These are phyloP conservation scores for Bimuria novae-zelandiae DNA, from an alignment of 2,329 filamentous ascomycete genomes.

Conservation along the genomic window DNA sequence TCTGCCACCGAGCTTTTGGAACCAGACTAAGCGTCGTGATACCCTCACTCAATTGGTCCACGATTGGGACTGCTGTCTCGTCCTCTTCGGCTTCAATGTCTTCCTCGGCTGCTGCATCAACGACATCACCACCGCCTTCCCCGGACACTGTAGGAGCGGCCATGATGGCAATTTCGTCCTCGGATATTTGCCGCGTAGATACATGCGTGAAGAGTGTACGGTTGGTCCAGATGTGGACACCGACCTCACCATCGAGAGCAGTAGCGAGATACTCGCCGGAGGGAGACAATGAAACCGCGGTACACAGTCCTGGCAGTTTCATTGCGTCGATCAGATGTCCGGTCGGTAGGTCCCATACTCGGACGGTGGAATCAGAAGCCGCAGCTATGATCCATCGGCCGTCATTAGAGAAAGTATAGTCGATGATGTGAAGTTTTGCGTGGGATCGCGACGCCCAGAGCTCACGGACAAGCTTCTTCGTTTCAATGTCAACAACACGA, in stretches of 20 bases:
- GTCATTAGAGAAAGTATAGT: constrained; percentile 77
- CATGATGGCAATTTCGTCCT: constrained; percentile 70
- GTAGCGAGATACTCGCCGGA: constrained; percentile 96
- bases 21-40: constrained; percentile 89
- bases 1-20: constrained; percentile 92
- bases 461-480: constrained; percentile 87
- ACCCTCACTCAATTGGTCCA: constrained; percentile 80
- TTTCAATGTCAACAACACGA: constrained; percentile 86
- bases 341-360: constrained; percentile 94
- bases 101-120: constrained; percentile 76
- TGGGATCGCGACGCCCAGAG: constrained; percentile 70
- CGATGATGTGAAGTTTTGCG: constrained; percentile 38
- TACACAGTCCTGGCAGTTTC: constrained; percentile 76
- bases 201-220: constrained; percentile 88
- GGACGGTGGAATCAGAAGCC: constrained; percentile 76
- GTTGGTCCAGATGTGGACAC: constrained; percentile 96
- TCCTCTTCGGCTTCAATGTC: constrained; percentile 54
- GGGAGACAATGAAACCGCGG: constrained; percentile 81
- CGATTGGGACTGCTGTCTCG: constrained; percentile 50
- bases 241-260: constrained; percentile 77
- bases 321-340: constrained; percentile 95
- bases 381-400: constrained; percentile 92
- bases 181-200: constrained; percentile 81
- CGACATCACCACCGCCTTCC: constrained; percentile 74
- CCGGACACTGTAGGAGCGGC: constrained; percentile 76